Base-by-base conservation (phyloP, 805 yeast genomes). In the Cyberlindnera mississippiensis region DNA sequence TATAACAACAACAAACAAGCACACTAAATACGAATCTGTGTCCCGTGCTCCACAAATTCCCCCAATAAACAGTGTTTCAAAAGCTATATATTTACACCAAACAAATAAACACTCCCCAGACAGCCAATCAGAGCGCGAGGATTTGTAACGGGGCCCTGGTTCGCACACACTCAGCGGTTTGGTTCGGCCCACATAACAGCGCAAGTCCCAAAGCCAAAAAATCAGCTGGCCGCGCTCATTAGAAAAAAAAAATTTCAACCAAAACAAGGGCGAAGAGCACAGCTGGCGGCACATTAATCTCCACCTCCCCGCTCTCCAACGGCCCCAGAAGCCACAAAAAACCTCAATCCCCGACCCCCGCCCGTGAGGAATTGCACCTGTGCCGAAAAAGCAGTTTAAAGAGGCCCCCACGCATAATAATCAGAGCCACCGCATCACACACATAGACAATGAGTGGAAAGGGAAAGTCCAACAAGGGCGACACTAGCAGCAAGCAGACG, bases 401-500 rank as follows among this genome's bases (percentile, higher is more conserved):
- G 29, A 5, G 6, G n/a, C 29, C 29, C 29, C 13, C 14, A 27
- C 29, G 6, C 29, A 13, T n/a, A 10, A 12, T 30, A 6, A 22
- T 8, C 26, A 20, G 6, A 11, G 6, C 14, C 15, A 13, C 8
- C 28, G 14, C 34, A 29, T 27, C 28, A 26, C 33, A 26, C 22
- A 18, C 12, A 27, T 11, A 14, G n/a, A 18, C 10, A 32, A 32
- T 32, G 15, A 32, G 29, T 27, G 29, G 29, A 27, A 27, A 27
- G 12, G 29, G 29, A 27, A 27, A 27, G 12, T 11, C 29, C 14
- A 27, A 27, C n/a, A 27, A 27, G 29, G 29, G 12, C 24, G 24
- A 20, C 24, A 20, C 24, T 5, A 27, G 29, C 29, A 13, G 14
- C 29, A 27, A 27, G 29, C 29, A 27, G 14, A 71, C 85, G 18